Percentiles rank a stretch among this genome's conserved stretches.
Evolutionary conservation across 78 protist genomes (phyloP).

Genomic region (Anaeramoeba flamelloides): DNA sequence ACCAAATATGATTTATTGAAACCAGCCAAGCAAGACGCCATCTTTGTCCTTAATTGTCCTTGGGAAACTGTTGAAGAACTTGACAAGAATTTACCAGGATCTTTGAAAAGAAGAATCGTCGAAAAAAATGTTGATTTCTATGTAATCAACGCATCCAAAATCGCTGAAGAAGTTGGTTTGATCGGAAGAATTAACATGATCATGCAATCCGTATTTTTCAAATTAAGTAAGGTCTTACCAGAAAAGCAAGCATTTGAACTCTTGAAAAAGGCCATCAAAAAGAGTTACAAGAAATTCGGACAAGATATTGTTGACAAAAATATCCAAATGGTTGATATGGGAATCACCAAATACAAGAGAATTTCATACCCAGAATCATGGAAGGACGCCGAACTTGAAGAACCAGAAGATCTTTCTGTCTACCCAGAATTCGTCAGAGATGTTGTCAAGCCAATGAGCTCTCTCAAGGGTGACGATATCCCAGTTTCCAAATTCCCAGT

Average conservation of each 20-base stretch:
- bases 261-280: slow-evolving; percentile 12
- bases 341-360: slow-evolving; percentile 7
- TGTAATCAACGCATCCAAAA: slow-evolving; percentile 31
- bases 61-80: slow-evolving; percentile 22
- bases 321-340: slow-evolving; percentile 19
- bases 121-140: slow-evolving; percentile 23
- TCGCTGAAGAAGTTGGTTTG: slow-evolving; percentile 34
- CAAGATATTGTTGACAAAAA: slow-evolving; percentile 36
- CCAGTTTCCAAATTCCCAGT: not conserved
- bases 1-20: slow-evolving; percentile 19
- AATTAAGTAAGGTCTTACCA: slow-evolving; percentile 29
- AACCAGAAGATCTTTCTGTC: not conserved
- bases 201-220: slow-evolving; percentile 58
- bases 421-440: not conserved
- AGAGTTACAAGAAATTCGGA: slow-evolving; percentile 36
- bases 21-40: slow-evolving; percentile 6
- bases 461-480: not conserved
- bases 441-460: not conserved
- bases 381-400: slow-evolving; percentile 9
- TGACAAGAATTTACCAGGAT: slow-evolving; percentile 26
- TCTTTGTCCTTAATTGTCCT: slow-evolving; percentile 34
- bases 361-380: slow-evolving; percentile 11
- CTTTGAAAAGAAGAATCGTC: slow-evolving; percentile 19
- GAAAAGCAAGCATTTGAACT: slow-evolving; percentile 35
- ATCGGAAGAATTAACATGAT: slow-evolving; percentile 41